Percentiles rank a stretch among this genome's conserved stretches.
Conservation (phyloP, 2,329 filamentous ascomycete genomes). For the Calonectria leucothoes region DNA sequence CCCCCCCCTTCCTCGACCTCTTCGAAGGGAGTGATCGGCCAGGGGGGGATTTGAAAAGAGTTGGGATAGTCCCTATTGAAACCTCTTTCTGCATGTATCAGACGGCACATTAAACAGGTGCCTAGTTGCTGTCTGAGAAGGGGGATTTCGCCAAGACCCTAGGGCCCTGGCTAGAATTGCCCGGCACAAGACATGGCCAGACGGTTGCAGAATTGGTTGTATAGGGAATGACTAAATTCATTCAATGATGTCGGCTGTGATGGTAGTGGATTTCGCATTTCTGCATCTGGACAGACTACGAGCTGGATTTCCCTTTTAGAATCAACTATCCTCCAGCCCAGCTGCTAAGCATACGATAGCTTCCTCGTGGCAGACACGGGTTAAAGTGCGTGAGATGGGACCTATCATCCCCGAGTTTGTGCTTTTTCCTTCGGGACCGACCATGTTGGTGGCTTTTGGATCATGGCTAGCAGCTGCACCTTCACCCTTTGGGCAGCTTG, state of each 20-base stretch:
- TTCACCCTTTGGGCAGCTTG: background rate
- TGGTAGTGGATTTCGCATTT: background rate
- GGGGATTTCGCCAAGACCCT: background rate
- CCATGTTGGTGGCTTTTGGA: background rate
- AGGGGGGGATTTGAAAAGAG: background rate
- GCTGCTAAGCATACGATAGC: slow-evolving; percentile 7
- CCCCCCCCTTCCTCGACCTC: background rate
- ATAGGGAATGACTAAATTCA: background rate
- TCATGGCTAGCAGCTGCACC: slow-evolving; percentile 2
- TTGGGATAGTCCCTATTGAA: background rate
- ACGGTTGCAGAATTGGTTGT: background rate
- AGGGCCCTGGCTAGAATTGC: background rate
- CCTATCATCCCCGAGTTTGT: background rate
- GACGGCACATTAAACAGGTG: background rate
- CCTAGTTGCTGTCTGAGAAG: background rate
- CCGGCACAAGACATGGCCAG: background rate
- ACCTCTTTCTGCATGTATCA: background rate
- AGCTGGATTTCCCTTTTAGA: background rate
- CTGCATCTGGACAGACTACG: background rate
- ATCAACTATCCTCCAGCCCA: background rate
- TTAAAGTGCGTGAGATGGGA: background rate
- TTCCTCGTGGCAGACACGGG: slow-evolving; percentile 2
- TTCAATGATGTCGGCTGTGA: background rate
- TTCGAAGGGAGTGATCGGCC: slow-evolving; percentile 1
- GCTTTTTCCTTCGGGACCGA: background rate